A percentile compares a stretch with the other conserved stretches of the same genome.
phyloP scores from a whole-genome alignment of 371 early-diverging fungal genomes.

The Mucor velutinosus region DNA sequence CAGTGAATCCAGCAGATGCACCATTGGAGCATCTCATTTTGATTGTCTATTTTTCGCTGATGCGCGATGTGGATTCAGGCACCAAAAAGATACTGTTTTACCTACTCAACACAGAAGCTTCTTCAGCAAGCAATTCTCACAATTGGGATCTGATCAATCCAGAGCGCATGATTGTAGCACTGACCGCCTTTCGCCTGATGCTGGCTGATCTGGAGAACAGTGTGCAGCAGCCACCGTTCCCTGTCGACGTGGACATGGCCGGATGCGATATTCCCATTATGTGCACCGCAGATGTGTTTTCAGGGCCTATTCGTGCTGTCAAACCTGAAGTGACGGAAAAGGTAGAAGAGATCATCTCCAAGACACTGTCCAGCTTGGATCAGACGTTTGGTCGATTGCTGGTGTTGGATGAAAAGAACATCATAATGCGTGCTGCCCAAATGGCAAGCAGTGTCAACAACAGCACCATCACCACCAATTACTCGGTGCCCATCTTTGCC shows the following conservation, averaged over 20 bases:
- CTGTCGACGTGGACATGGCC: slow-evolving; percentile 53
- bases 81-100: slow-evolving; percentile 70
- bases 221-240: slow-evolving; percentile 57
- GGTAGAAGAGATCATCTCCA: slow-evolving; percentile 58
- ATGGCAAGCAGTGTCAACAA: slow-evolving; percentile 2
- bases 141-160: slow-evolving; percentile 62
- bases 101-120: slow-evolving; percentile 64
- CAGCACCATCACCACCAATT: slow-evolving; percentile 21
- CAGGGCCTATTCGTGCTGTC: slow-evolving; percentile 37
- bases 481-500: slow-evolving; percentile 41
- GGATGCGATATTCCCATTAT: slow-evolving; percentile 34
- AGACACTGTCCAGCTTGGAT: slow-evolving; percentile 58
- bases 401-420: slow-evolving; percentile 55
- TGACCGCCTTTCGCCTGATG: slow-evolving; percentile 73
- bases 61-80: slow-evolving; percentile 80
- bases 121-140: slow-evolving; percentile 44
- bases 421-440: slow-evolving; percentile 35
- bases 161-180: slow-evolving; percentile 77
- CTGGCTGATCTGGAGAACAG: slow-evolving; percentile 71
- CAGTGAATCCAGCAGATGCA: slow-evolving; percentile 74
- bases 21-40: slow-evolving; percentile 78
- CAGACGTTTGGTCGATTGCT: slow-evolving; percentile 53
- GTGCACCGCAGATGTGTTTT: slow-evolving; percentile 44
- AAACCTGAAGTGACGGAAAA: slow-evolving; percentile 56
- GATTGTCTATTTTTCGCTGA: slow-evolving; percentile 78